A percentile compares a stretch with the other conserved stretches of the same genome.
Evolutionary conservation across 768 basidiomycete species (phyloP).

Genomic region (Lentinula raphanica): DNA sequence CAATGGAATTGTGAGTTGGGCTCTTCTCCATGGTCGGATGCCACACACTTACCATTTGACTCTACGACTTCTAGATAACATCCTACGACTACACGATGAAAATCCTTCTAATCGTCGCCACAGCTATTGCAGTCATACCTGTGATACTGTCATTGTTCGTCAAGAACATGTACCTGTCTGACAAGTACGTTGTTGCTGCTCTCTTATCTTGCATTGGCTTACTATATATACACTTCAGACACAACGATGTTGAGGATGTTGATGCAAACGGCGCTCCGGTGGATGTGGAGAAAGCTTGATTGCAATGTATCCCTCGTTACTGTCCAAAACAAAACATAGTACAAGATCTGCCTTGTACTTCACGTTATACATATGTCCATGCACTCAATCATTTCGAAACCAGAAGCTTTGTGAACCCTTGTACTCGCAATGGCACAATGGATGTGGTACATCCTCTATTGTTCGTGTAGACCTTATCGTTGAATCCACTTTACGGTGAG

Average conservation of each 20-base stretch:
- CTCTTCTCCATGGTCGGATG: neutral
- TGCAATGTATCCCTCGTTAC: too few relatives aligned
- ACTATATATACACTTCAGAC: neutral
- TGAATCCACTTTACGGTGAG: neutral
- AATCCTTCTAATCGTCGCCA: slow-evolving; percentile 35
- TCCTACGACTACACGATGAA: slow-evolving; percentile 33
- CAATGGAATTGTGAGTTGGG: slow-evolving; percentile 28
- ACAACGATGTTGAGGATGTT: slow-evolving; percentile 4
- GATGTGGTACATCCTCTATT: too few relatives aligned
- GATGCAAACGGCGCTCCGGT: neutral
- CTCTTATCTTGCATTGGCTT: neutral
- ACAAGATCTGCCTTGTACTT: too few relatives aligned
- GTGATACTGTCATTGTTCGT: slow-evolving; percentile 41
- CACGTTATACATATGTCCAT: too few relatives aligned
- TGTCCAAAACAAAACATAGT: too few relatives aligned
- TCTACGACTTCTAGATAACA: neutral
- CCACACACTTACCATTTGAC: neutral
- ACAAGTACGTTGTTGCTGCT: slow-evolving; percentile 28
- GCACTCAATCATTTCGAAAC: too few relatives aligned
- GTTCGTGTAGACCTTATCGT: too few relatives aligned
- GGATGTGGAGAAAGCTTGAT: neutral
- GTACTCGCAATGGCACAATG: too few relatives aligned
- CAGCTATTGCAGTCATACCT: slow-evolving; percentile 38
- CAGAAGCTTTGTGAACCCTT: too few relatives aligned
- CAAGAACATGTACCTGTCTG: slow-evolving; percentile 44